Base-by-base conservation (phyloP, 2,329 filamentous ascomycete genomes). In the Verticillium albo-atrum region DNA sequence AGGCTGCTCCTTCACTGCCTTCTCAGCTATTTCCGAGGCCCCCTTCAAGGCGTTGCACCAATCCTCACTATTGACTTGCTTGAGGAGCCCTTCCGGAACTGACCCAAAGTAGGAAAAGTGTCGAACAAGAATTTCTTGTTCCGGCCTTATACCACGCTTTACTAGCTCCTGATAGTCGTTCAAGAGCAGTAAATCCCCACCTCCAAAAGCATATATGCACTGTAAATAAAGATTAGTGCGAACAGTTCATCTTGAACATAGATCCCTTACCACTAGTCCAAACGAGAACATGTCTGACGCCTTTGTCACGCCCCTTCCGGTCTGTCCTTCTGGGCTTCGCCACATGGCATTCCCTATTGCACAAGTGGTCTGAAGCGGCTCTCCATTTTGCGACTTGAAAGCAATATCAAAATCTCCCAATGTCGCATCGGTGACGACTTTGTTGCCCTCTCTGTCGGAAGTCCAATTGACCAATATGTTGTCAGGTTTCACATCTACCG, bases 261-360 rank as follows among this genome's bases (percentile, higher is more conserved):
- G 58, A 17, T 59, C 25, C 68, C 71, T 68, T 66, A 75, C 71
- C 20, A 76, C 69, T 15, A 75, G 67, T 60, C 71, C 70, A 61
- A 74, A 74, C 6, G 72, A 75, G 66, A 70, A 74, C 17, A 75
- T 65, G 57, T 74, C 73, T 52, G 70, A 75, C 57, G 72, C 69
- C 62, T 72, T 72, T 6, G 64, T 68, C 34, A 71, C 58, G 32
- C 68, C 68, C 37, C 61, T 68, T 62, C 71, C 70, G 7, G 70
- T 71, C 61, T 75, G 71, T 60, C 67, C 71, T 68, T 76, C 73
- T 58, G 68, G 73, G 65, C 72, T 76, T 66, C 72, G 70, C 72
- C 72, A 75, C 70, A 75, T 75, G 23, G 61, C 68, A 62, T 76
- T 75, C 15, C 72, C 72, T 64, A 75, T 65, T 60, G 67, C 66